Base-by-base conservation (phyloP, 1,139 yeast species). In the Blastobotrys raffinosifermentans region DNA sequence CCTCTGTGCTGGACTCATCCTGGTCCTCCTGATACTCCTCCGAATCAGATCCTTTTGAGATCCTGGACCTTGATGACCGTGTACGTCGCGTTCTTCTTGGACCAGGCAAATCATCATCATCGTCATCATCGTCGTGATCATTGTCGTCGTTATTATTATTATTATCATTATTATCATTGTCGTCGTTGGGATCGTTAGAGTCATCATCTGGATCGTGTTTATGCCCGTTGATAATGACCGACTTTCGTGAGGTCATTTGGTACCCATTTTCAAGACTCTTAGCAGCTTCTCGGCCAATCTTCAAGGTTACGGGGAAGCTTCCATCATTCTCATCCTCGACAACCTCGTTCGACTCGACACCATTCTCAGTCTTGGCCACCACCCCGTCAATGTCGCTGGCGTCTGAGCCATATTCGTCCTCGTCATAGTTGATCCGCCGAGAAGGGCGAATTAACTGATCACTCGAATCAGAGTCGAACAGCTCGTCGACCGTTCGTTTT, bases 331-430 rank as follows among this genome's bases (percentile, higher is more conserved):
- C 37, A 29, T 32, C 39, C n/a, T 34, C 39, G 17, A 37, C 34
- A 11, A 26, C 41, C 9, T 18, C 30, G 22, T 26, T 15, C 15
- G 31, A 27, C 22, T 39, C 30, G 23, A 34, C 34, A 31, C 37
- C 31, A 30, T 25, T 25, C 23, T 34, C 34, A 13, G 17, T 26
- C 16, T 34, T 39, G n/a, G 17, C 17, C 8, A 20, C 37, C 23
- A 23, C 26, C 10, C 40, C 40, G 29, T 43, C 47, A 26, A 41
- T 37, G 22, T 48, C 49, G 31, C 39, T 35, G 23, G 47, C 49
- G 21, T 43, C 37, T 26, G 45, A 48, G n/a, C 34, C 47, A 32
- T 46, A 46, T n/a, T 48, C 49, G 21, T 43, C 37, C 26, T 46
- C 50, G n/a, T 34, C 47, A 32, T 46, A 46, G 31, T 43, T 40